Base-by-base conservation (phyloP, 2,329 filamentous ascomycete species). In the Botrytis tulipae region DNA sequence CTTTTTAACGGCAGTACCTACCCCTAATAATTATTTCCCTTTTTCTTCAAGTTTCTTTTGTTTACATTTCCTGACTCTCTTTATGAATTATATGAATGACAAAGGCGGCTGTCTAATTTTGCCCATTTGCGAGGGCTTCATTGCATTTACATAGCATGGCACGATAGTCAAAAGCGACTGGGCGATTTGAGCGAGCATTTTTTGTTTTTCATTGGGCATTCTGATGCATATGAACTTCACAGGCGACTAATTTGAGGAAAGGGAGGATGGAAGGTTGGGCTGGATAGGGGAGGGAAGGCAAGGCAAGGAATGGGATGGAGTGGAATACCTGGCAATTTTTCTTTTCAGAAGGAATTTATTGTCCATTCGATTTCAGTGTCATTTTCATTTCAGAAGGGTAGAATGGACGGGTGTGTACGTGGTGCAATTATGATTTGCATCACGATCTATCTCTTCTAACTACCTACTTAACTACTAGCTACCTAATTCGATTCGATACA, bases 1-100 rank as follows among this genome's bases (percentile, higher is more conserved):
- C 66, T 68, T 68, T 54, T 32, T 57, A 68, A 68, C 66, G 66
- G 66, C 66, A 68, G 54, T 57, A 42, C 66, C 66, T 44, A 44
- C 42, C 54, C 66, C 48, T 68, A 68, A 68, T 68, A 42, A 32
- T 68, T 42, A 18, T 57, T 1, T 9, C 40, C 10, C 46, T 10
- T 48, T 57, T 68, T 32, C 46, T 57, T 57, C 57, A 1, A 42
- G 22, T 68, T 57, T 68, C 51, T 42, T 32, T 57, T 42, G 62
- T 68, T 68, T n/a, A 57, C 48, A 42, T 57, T 42, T 42, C 66
- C 54, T 57, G 66, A 68, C 46, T 67, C 61, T 65, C 65, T 51
- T 67, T 54, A 67, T 57, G 66, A 68, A 51, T 57, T 51, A 32
- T 32, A 68, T 57, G 48, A 68, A 46, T 66, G 44, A 37, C 35